Evolutionary conservation across 805 yeast genomes (phyloP).

Genomic region (Schwanniomyces sp.): DNA sequence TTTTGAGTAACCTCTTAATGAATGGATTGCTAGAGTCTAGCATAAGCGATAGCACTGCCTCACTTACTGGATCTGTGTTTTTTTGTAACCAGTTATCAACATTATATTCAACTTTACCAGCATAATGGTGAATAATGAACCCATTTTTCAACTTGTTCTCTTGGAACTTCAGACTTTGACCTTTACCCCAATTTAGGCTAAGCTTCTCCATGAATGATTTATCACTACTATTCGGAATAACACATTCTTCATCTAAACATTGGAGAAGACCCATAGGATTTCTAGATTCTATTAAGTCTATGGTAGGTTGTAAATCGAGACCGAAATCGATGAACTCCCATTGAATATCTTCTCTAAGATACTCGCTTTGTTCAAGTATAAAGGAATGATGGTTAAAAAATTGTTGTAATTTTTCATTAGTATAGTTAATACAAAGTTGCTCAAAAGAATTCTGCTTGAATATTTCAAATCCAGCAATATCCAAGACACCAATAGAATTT

Average conservation of each 20-base stretch:
- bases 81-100: constrained; percentile 93
- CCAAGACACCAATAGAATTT: constrained; percentile 56
- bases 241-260: constrained; percentile 90
- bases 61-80: constrained; percentile 90
- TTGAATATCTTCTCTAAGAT: constrained; percentile 55
- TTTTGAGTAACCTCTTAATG: constrained; percentile 53
- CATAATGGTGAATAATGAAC: constrained; percentile 87
- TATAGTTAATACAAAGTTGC: constrained; percentile 59
- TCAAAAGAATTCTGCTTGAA: constrained; percentile 59
- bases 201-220: constrained; percentile 78
- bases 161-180: constrained; percentile 51
- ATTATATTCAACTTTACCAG: constrained; percentile 93
- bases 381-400: constrained; percentile 64
- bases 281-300: constrained; percentile 80
- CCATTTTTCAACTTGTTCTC: constrained; percentile 76
- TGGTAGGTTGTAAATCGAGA: constrained; percentile 89
- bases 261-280: constrained; percentile 81
- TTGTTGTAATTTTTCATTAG: constrained; percentile 61
- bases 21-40: constrained; percentile 57
- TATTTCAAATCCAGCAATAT: constrained; percentile 64
- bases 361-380: constrained; percentile 60
- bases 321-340: constrained; percentile 91
- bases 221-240: constrained; percentile 89
- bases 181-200: constrained; percentile 58
- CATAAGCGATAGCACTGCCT: constrained; percentile 63